A percentile compares a stretch with the other conserved stretches of the same genome.
Conservation (phyloP, 208 protist genomes). For the Leishmania braziliensis region DNA sequence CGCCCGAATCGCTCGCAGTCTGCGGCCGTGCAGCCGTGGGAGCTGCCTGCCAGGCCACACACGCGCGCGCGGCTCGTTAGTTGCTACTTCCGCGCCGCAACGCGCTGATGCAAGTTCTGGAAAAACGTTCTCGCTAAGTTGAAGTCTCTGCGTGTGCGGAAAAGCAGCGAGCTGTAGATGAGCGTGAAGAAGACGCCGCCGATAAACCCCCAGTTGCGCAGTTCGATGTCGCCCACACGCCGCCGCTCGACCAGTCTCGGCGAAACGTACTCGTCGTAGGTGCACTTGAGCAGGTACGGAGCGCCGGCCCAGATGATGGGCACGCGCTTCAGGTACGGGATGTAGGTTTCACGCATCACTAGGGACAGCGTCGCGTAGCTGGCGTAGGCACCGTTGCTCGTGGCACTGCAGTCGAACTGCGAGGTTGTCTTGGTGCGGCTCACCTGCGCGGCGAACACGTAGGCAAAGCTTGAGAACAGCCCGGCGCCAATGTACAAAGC, state of each 20-base stretch:
- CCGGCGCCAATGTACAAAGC: conserved; percentile 74
- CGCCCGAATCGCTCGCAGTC: not conserved
- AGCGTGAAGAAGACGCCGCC: conserved; percentile 82
- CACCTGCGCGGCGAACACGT: conserved; percentile 67
- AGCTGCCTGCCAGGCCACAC: not conserved
- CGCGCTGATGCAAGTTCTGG: conserved; percentile 30
- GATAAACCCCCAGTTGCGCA: conserved; percentile 85
- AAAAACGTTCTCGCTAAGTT: conserved; percentile 30
- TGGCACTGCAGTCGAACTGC: conserved; percentile 61
- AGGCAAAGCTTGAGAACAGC: conserved; percentile 84
- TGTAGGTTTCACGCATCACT: conserved; percentile 62
- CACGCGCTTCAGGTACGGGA: conserved; percentile 54
- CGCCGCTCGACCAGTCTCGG: conserved; percentile 65
- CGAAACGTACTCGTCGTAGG: conserved; percentile 82
- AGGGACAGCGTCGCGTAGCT: conserved; percentile 74
- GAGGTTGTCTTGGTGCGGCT: conserved; percentile 53
- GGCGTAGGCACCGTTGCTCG: conserved; percentile 81
- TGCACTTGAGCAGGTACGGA: conserved; percentile 72
- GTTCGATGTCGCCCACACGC: conserved; percentile 49
- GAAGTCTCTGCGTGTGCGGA: conserved; percentile 62
- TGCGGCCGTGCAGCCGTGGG: not conserved
- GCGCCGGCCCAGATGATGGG: conserved; percentile 54
- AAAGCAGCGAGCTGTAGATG: conserved; percentile 70
- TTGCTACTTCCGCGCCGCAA: not conserved
- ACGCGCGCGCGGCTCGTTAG: not conserved